phyloP scores from a whole-genome alignment of 164 flowering plant genomes.

The Cinnamomum chago region DNA sequence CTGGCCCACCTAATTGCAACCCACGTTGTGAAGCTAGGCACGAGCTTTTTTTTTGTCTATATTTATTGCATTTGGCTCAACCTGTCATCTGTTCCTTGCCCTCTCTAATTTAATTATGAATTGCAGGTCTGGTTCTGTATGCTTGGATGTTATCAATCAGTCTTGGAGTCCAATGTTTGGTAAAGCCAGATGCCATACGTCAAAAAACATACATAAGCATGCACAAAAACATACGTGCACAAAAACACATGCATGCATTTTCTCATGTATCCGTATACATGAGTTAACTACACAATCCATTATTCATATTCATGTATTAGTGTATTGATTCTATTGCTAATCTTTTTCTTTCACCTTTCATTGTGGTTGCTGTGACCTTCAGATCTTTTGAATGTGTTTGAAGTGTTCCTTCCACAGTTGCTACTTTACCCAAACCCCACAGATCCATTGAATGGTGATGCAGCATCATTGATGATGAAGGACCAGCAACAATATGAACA shows the following conservation, averaged over 20 bases:
- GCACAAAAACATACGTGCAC: neutral
- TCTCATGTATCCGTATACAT: neutral
- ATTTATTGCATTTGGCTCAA: neutral
- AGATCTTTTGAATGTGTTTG: slow-evolving; percentile 75
- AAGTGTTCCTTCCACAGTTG: slow-evolving; percentile 75
- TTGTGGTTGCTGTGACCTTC: slow-evolving; percentile 13
- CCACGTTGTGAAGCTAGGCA: neutral
- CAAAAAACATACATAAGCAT: no score
- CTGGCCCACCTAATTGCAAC: no score
- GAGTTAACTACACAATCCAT: neutral
- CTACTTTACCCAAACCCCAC: slow-evolving; percentile 78
- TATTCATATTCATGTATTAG: neutral
- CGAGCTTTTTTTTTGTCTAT: neutral
- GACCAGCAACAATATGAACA: slow-evolving; percentile 57
- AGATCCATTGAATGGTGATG: slow-evolving; percentile 74
- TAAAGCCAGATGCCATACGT: slow-evolving; percentile 19
- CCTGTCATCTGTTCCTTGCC: neutral
- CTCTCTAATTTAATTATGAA: neutral
- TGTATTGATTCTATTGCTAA: neutral
- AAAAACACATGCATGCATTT: no score
- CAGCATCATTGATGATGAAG: slow-evolving; percentile 72
- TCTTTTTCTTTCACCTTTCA: neutral
- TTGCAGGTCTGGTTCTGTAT: slow-evolving; percentile 93
- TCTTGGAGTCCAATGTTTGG: slow-evolving; percentile 99
- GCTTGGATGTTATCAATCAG: slow-evolving; percentile 97